Conservation (phyloP, 208 protist species). For the Trypanosoma rangeli region DNA sequence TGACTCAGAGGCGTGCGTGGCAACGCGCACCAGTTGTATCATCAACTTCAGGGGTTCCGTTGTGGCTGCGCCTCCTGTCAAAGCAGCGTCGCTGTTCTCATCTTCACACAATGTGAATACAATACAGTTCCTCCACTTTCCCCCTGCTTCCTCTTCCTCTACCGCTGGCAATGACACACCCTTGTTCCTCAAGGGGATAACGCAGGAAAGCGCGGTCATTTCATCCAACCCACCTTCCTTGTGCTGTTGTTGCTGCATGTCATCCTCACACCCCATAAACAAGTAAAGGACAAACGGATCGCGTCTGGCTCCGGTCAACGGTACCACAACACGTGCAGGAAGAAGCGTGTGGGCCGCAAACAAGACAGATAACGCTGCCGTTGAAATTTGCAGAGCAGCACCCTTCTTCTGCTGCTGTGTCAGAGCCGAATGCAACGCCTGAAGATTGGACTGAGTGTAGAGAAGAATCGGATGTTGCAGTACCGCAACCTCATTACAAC, state of each 20-base stretch:
- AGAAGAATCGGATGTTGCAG: slow-evolving; percentile 48
- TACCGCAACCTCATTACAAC: slow-evolving; percentile 17
- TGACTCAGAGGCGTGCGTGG: slow-evolving; percentile 8
- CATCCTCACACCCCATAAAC: slow-evolving; percentile 18
- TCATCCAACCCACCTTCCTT: background rate
- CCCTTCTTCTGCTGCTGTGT: background rate
- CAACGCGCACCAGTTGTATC: slow-evolving; percentile 19
- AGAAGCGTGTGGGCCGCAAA: slow-evolving; percentile 39
- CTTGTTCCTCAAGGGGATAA: slow-evolving; percentile 11
- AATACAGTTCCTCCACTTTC: slow-evolving; percentile 12
- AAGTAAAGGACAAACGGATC: slow-evolving; percentile 35
- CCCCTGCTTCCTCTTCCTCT: slow-evolving; percentile 1
- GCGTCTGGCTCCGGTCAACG: slow-evolving; percentile 20
- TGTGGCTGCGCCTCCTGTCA: background rate
- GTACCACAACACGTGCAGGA: slow-evolving; percentile 52
- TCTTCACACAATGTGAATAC: slow-evolving; percentile 16
- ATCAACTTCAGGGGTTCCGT: slow-evolving; percentile 8
- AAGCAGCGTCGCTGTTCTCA: background rate
- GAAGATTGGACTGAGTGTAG: slow-evolving; percentile 36
- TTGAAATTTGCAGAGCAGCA: slow-evolving; percentile 18
- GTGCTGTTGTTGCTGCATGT: background rate
- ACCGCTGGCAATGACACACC: slow-evolving; percentile 9
- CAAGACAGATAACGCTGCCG: slow-evolving; percentile 34
- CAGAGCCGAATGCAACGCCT: slow-evolving; percentile 16
- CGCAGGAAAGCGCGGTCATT: background rate